Base-by-base conservation (phyloP, 805 yeast genomes). In the Candida sanyiensis region DNA sequence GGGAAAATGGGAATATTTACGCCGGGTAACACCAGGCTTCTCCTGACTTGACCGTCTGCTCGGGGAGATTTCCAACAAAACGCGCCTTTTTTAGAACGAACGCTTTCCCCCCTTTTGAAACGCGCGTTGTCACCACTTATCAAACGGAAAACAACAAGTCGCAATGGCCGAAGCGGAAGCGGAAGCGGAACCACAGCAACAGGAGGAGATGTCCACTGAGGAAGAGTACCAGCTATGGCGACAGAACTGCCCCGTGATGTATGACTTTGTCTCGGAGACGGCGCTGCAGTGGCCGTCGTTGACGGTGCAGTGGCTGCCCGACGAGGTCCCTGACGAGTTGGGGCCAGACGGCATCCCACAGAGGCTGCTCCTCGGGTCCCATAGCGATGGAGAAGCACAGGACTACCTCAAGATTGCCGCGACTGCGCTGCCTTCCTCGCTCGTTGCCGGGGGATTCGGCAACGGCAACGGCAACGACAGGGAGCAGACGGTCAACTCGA, bases 281-380 rank as follows among this genome's bases (percentile, higher is more conserved):
- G 85, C 83, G 3, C 62, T 84, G 32, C 74, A 80, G 10, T 84
- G 94, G 94, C 94, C 95, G 2, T 79, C 89, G 3, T 64, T 84
- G 35, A 80, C 90, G 1, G 70, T 82, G 5, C 85, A 84, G 58
- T 84, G 93, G 89, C 57, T 81, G 7, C 89, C 88, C 0, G 64
- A 63, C 39, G 41, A 51, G 41, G 34, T 45, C 37, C 40, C 37
- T 1, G 26, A 35, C 4, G 57, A 33, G 3, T 56, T 53, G 18
- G 36, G 28, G 6, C 50, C 53, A 6, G 46, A 37, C 2, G 33
- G 39, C 0, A 61, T 67, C 10, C 67, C 69, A 19, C 71, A 82
- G 45, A 70, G 73, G 38, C 49, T 84, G 40, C 51, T 83, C 8
- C 54, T 83, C 16, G 87, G 89, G 3, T 83, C 94, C 0, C 85